phyloP scores from a whole-genome alignment of 345 rosid genomes.

The Camelina neglecta region DNA sequence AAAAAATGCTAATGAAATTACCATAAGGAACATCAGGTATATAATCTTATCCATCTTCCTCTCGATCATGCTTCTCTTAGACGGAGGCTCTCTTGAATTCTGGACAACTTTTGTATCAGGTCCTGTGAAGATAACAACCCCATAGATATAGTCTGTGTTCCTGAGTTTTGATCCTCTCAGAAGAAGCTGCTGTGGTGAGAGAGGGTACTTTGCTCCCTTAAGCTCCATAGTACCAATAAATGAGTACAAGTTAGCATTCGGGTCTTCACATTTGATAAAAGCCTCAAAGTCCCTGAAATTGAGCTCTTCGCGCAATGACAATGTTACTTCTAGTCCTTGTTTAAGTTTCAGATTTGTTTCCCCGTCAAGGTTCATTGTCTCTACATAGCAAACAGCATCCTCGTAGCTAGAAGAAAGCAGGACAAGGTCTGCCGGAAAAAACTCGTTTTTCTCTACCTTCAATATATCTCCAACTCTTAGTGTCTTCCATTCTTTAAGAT shows the following conservation, averaged over 20 bases:
- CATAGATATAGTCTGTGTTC: constrained; percentile 83
- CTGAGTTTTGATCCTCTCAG: constrained; percentile 94
- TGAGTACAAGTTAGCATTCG: constrained; percentile 88
- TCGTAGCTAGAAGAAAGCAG: constrained; percentile 87
- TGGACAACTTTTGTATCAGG: constrained; percentile 94
- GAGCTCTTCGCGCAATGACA: constrained; percentile 58
- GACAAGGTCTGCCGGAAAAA: constrained; percentile 88
- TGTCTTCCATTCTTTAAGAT: constrained; percentile 65
- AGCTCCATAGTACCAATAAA: constrained; percentile 79
- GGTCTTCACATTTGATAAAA: constrained; percentile 83
- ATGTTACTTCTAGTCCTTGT: constrained; percentile 80
- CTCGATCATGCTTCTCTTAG: constrained; percentile 91
- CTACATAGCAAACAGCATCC: constrained; percentile 90
- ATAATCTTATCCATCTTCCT: constrained; percentile 82
- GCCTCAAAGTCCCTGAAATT: constrained; percentile 68
- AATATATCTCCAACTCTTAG: constrained; percentile 87
- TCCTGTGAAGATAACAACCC: constrained; percentile 89
- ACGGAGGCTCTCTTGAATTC: constrained; percentile 87
- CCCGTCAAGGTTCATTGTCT: constrained; percentile 97
- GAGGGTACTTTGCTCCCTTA: constrained; percentile 65
- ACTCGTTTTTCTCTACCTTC: constrained; percentile 81
- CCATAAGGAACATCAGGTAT: constrained; percentile 65
- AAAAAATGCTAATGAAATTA: constrained; percentile 59
- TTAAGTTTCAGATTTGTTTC: constrained; percentile 93
- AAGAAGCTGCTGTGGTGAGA: constrained; percentile 87